Evolutionary conservation across 345 rosid species (phyloP).

Genomic region (Trapa bicornis): DNA sequence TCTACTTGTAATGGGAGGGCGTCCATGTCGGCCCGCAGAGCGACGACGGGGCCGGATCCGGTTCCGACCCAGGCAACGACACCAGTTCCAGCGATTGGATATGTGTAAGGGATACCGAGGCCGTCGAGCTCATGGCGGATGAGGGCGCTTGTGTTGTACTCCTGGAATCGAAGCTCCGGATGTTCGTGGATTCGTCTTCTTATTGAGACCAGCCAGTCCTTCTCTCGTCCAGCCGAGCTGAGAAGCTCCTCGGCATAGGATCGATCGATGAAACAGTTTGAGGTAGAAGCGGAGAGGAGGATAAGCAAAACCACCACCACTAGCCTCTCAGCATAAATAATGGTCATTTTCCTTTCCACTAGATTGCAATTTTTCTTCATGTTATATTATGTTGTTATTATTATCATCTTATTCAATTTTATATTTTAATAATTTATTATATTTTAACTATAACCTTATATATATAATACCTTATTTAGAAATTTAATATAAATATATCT

Average conservation of each 20-base stretch:
- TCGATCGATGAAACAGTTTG: constrained; percentile 12
- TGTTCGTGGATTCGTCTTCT: constrained; percentile 73
- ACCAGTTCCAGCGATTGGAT: constrained; percentile 66
- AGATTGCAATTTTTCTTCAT: too few species aligned
- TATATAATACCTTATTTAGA: too few species aligned
- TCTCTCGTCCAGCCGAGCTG: constrained; percentile 30
- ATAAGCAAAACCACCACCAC: neutral
- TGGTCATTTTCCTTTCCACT: too few species aligned
- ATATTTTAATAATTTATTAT: too few species aligned
- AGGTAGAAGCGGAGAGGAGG: constrained; percentile 2
- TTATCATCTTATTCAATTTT: too few species aligned
- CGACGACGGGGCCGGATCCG: constrained; percentile 56
- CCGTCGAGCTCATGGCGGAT: constrained; percentile 48
- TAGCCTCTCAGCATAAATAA: too few species aligned
- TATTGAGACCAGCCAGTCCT: constrained; percentile 46
- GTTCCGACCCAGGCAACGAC: constrained; percentile 61
- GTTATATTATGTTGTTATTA: too few species aligned
- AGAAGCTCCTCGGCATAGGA: constrained; percentile 22
- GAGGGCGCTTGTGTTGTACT: constrained; percentile 63
- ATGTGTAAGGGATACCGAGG: constrained; percentile 41
- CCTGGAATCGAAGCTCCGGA: constrained; percentile 68
- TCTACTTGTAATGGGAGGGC: constrained; percentile 57
- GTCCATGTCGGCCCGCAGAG: constrained; percentile 87
- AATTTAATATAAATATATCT: too few species aligned
- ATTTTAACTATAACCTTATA: too few species aligned